Conservation (phyloP, 192 early-diverging fungal species). For the Umbelopsis sp. region DNA sequence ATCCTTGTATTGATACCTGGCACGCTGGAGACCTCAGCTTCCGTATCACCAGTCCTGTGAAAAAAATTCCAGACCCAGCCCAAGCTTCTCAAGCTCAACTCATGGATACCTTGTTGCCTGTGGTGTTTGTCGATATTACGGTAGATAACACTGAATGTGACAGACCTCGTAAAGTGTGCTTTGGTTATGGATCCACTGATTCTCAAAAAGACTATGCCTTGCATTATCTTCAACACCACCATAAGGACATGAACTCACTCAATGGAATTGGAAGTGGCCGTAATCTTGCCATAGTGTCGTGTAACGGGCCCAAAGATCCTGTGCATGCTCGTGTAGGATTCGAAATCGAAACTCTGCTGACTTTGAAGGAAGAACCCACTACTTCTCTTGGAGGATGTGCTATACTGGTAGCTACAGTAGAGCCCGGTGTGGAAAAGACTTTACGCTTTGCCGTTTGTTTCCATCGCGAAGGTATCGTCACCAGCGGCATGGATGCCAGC, state of each 20-base stretch:
- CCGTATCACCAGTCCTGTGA: constrained; percentile 24
- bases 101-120: constrained; percentile 16
- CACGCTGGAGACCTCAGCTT: constrained; percentile 25
- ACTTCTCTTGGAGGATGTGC: constrained; percentile 22
- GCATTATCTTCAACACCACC: constrained; percentile 19
- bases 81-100: background rate
- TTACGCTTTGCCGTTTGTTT: constrained; percentile 26
- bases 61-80: constrained; percentile 26
- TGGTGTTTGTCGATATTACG: constrained; percentile 23
- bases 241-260: constrained; percentile 22
- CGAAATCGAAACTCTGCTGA: constrained; percentile 11
- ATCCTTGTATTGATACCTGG: constrained; percentile 22
- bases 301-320: constrained; percentile 15
- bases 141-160: constrained; percentile 20
- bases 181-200: constrained; percentile 19
- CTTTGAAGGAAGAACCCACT: constrained; percentile 7
- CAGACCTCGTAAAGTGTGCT: constrained; percentile 21
- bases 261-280: constrained; percentile 28
- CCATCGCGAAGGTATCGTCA: constrained; percentile 18
- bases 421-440: constrained; percentile 2
- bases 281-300: constrained; percentile 25
- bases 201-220: constrained; percentile 20
- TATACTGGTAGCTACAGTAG: constrained; percentile 8
- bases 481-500: constrained; percentile 22
- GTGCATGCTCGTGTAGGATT: constrained; percentile 16